phyloP scores from a whole-genome alignment of 306 rosid species.

The Geum urbanum region DNA sequence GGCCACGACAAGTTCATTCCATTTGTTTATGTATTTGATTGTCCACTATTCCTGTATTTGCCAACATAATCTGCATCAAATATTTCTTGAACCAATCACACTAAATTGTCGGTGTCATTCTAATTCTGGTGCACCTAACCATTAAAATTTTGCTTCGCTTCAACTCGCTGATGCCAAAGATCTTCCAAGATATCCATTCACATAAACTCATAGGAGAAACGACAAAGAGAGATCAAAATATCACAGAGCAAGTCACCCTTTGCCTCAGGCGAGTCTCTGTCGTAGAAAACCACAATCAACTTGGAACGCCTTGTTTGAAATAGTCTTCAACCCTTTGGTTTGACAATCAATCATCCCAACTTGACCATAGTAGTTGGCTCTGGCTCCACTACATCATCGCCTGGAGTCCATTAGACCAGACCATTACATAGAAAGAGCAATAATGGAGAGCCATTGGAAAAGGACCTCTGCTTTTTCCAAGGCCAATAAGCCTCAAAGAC shows the following conservation, averaged over 20 bases:
- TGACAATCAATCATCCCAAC: neutral
- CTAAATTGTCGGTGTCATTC: neutral
- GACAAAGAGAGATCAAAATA: neutral
- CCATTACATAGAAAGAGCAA: neutral
- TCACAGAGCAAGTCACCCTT: neutral
- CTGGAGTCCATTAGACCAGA: neutral
- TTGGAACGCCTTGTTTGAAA: slow-evolving; percentile 3
- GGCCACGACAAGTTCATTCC: neutral
- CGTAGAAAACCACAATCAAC: neutral
- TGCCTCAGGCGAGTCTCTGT: neutral
- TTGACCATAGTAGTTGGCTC: neutral
- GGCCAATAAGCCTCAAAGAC: neutral
- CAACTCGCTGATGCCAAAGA: neutral
- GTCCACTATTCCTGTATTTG: neutral
- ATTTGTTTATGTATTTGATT: neutral
- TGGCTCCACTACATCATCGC: neutral
- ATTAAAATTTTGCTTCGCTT: no score
- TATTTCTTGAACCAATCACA: neutral
- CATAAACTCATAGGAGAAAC: neutral
- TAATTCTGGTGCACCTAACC: neutral
- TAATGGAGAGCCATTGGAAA: neutral
- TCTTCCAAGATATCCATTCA: neutral
- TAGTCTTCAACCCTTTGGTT: neutral
- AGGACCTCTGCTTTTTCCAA: neutral
- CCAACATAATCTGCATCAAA: neutral